A percentile compares a stretch with the other conserved stretches of the same genome.
These are phyloP conservation scores for Cucurbita ficifolia DNA, from an alignment of 306 rosid genomes.

Conservation along the genomic window DNA sequence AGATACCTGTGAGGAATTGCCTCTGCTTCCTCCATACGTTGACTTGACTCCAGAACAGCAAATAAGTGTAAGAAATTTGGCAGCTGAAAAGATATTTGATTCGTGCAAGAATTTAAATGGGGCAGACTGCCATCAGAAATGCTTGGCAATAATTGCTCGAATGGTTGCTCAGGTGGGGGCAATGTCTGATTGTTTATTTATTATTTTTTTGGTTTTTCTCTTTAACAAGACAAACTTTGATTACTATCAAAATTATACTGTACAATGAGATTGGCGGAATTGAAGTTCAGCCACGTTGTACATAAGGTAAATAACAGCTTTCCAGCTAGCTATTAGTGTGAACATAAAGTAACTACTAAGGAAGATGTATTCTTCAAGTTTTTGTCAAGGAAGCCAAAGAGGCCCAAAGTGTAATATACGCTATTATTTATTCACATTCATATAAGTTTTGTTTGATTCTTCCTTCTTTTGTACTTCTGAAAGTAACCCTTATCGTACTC, in stretches of 20 bases:
- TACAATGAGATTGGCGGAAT: background rate
- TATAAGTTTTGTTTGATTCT: background rate
- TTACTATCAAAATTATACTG: background rate
- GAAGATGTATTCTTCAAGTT: slow-evolving; percentile 2
- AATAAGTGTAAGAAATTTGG: slow-evolving; percentile 41
- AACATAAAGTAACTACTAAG: background rate
- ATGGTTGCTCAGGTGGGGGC: slow-evolving; percentile 79
- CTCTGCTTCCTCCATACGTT: slow-evolving; percentile 59
- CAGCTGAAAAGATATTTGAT: slow-evolving; percentile 56
- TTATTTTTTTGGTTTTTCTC: background rate
- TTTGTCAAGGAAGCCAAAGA: slow-evolving; percentile 1
- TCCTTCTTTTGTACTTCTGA: background rate
- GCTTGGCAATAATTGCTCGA: slow-evolving; percentile 75
- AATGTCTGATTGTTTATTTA: slow-evolving; percentile 1
- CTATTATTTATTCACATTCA: background rate
- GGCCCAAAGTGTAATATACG: slow-evolving; percentile 4
- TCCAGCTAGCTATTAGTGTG: background rate
- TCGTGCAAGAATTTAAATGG: slow-evolving; percentile 46
- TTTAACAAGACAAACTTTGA: background rate
- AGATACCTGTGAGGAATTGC: slow-evolving; percentile 68
- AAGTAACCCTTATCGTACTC: background rate
- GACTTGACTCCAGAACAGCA: slow-evolving; percentile 65
- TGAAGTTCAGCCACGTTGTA: slow-evolving; percentile 2
- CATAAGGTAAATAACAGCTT: background rate
- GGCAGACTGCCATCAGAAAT: slow-evolving; percentile 54